phyloP scores from a whole-genome alignment of 306 rosid species.

The Cucurbita pepo region DNA sequence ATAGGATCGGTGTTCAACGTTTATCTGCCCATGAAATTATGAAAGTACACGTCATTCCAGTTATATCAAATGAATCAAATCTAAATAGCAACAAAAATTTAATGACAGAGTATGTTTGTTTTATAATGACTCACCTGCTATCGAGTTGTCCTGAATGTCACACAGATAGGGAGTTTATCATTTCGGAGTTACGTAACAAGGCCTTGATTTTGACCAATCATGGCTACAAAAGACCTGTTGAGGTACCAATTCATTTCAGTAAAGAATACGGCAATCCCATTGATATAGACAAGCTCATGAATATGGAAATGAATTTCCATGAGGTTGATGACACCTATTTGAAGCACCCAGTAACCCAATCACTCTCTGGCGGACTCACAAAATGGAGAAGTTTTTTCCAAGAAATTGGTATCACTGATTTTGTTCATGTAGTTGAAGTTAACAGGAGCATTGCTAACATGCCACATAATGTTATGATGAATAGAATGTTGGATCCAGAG shows the following conservation, averaged over 20 bases:
- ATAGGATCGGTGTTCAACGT: conserved; percentile 60
- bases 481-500: conserved; percentile 36
- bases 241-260: conserved; percentile 66
- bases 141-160: conserved; percentile 60
- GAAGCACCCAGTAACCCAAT: conserved; percentile 48
- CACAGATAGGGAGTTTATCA: conserved; percentile 38
- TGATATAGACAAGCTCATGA: conserved; percentile 39
- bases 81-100: conserved; percentile 21
- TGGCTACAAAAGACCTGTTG: conserved; percentile 59
- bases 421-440: conserved; percentile 47
- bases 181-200: conserved; percentile 43
- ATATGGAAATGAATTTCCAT: conserved; percentile 50
- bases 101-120: conserved; percentile 75
- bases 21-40: conserved; percentile 85
- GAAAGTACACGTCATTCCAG: conserved; percentile 67
- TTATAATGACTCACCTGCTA: conserved; percentile 62
- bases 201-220: conserved; percentile 51
- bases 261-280: conserved; percentile 61
- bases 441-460: conserved; percentile 42
- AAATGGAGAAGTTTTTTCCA: conserved; percentile 81
- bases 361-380: conserved; percentile 33
- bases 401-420: conserved; percentile 63
- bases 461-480: conserved; percentile 24
- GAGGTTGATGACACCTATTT: conserved; percentile 62
- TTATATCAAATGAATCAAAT: conserved; percentile 31